Conservation (phyloP, 768 basidiomycete genomes). For the Xerocomus brunneocitrinus region DNA sequence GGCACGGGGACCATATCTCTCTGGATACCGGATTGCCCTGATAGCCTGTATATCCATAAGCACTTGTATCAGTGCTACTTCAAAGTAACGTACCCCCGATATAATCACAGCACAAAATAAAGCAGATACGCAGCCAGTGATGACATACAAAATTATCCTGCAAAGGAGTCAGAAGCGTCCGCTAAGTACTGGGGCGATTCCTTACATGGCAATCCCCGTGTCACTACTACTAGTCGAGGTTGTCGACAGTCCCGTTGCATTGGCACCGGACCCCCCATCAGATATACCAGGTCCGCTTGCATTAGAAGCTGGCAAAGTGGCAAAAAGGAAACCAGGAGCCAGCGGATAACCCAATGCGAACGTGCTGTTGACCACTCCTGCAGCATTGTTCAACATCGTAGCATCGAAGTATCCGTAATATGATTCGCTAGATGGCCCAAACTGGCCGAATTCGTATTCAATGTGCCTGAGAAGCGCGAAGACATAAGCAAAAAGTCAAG, state of each 20-base stretch:
- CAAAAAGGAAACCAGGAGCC: conserved; percentile 62
- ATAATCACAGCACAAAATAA: conserved; percentile 83
- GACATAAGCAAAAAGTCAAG: background rate
- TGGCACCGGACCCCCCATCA: conserved; percentile 1
- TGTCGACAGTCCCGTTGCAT: conserved; percentile 15
- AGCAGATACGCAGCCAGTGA: conserved; percentile 84
- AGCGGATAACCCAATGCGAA: conserved; percentile 40
- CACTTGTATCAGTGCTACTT: no score
- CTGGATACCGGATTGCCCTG: conserved; percentile 83
- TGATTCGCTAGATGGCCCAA: conserved; percentile 46
- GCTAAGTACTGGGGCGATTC: conserved; percentile 1
- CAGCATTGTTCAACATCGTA: conserved; percentile 52
- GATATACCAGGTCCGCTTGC: conserved; percentile 37
- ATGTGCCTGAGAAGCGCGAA: conserved; percentile 38
- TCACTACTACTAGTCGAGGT: conserved; percentile 22
- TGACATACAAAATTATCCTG: conserved; percentile 79
- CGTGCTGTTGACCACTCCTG: conserved; percentile 39
- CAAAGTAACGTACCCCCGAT: conserved; percentile 57
- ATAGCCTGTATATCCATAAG: conserved; percentile 50
- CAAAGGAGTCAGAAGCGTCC: conserved; percentile 8
- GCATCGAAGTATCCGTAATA: conserved; percentile 58
- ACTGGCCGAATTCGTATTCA: conserved; percentile 57
- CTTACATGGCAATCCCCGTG: conserved; percentile 76
- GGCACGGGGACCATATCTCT: conserved; percentile 80
- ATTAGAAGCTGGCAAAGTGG: conserved; percentile 61